Percentiles rank a stretch among this genome's conserved stretches.
phyloP scores from a whole-genome alignment of 2,329 filamentous ascomycete species.

The Atkinsonella hypoxylon region DNA sequence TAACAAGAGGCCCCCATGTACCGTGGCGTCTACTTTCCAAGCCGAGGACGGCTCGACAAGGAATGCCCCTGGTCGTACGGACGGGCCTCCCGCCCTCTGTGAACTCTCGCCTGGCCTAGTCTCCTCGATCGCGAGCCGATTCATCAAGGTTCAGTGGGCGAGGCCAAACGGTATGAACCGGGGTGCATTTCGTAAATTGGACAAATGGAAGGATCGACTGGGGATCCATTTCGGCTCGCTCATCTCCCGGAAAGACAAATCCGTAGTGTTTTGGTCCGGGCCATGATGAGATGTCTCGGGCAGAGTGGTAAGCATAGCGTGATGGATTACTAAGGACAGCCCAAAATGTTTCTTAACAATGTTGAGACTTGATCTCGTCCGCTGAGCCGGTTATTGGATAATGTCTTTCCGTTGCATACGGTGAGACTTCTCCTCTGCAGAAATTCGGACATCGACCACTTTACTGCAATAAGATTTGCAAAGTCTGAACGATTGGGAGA shows the following conservation, averaged over 20 bases:
- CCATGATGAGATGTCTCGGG: constrained; percentile 11
- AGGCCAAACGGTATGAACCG: not conserved
- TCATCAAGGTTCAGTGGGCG: not conserved
- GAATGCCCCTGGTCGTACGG: constrained; percentile 4
- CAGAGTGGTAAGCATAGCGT: constrained; percentile 3
- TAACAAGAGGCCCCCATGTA: not conserved
- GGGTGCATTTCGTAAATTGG: constrained; percentile 1
- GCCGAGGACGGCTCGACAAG: not conserved
- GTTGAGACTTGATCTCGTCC: not conserved
- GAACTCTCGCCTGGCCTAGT: not conserved
- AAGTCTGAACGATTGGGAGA: too few species aligned
- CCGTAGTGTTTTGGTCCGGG: constrained; percentile 5
- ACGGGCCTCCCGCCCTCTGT: constrained; percentile 9
- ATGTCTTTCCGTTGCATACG: not conserved
- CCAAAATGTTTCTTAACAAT: not conserved
- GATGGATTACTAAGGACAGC: not conserved
- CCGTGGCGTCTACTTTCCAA: not conserved
- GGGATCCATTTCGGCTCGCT: not conserved
- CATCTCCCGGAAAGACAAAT: constrained; percentile 4
- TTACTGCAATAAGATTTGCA: not conserved
- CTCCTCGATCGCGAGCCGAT: not conserved
- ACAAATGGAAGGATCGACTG: not conserved
- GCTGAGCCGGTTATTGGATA: not conserved
- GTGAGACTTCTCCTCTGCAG: not conserved
- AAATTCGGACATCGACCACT: not conserved